A percentile compares a stretch with the other conserved stretches of the same genome.
Evolutionary conservation across 78 protist genomes (phyloP).

Genomic region (Monosiga brevicollis): DNA sequence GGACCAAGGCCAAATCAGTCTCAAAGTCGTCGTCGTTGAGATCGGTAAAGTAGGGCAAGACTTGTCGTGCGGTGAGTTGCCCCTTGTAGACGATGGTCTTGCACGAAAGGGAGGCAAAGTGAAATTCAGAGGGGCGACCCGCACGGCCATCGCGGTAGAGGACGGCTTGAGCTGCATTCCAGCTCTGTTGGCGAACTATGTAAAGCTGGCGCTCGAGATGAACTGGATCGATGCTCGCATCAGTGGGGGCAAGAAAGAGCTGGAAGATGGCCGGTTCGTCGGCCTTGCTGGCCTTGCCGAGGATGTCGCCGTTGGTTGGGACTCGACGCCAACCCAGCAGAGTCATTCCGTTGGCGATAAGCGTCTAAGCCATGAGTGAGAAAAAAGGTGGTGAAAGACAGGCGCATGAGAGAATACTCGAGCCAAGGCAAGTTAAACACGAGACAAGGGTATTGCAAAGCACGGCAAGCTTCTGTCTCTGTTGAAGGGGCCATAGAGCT

Average conservation of each 20-base stretch:
- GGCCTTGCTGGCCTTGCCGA: conserved; percentile 34
- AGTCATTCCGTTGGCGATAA: background rate
- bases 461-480: background rate
- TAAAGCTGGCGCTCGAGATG: conserved; percentile 3
- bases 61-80: conserved; percentile 37
- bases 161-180: conserved; percentile 11
- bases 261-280: conserved; percentile 51
- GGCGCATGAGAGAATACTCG: too few relatives aligned
- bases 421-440: too few relatives aligned
- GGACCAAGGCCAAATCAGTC: conserved; percentile 51
- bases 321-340: conserved; percentile 41
- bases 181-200: background rate
- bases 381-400: too few relatives aligned
- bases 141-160: background rate
- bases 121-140: conserved; percentile 7
- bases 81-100: conserved; percentile 46
- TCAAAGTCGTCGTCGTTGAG: conserved; percentile 20
- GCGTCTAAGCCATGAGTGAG: too few relatives aligned
- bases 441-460: too few relatives aligned
- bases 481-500: background rate
- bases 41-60: conserved; percentile 41
- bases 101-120: conserved; percentile 39
- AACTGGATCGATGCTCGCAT: background rate
- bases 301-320: conserved; percentile 21
- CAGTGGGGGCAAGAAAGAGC: conserved; percentile 11